phyloP scores from a whole-genome alignment of 108 stramenopile genomes.

The Hondaea fermentalgiana region DNA sequence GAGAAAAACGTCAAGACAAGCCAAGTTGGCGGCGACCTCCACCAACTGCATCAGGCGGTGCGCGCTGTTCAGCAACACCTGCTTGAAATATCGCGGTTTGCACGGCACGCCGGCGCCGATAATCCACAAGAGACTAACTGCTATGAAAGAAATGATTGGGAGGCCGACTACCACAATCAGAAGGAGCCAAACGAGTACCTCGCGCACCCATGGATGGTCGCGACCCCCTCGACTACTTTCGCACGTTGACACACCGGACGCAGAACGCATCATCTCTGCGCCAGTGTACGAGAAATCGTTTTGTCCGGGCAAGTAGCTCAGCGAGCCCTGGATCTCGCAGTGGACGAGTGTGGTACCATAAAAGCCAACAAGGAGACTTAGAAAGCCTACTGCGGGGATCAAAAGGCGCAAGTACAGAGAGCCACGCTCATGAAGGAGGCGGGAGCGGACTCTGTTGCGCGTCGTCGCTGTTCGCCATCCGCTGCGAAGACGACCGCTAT shows the following conservation, averaged over 20 bases:
- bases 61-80: background rate
- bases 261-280: background rate
- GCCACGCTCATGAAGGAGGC: background rate
- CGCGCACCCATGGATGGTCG: background rate
- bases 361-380: background rate
- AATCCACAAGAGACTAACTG: background rate
- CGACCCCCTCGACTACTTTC: too few relatives aligned
- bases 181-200: background rate
- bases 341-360: background rate
- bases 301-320: background rate
- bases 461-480: background rate
- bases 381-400: background rate
- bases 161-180: background rate
- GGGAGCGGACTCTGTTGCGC: background rate
- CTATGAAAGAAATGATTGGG: background rate
- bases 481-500: background rate
- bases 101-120: background rate
- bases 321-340: background rate
- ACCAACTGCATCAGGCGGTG: background rate
- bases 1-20: constrained; percentile 3
- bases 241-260: background rate
- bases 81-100: background rate
- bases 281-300: background rate
- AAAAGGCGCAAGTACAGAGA: background rate
- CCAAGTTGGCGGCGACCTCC: background rate